Conservation (phyloP, 2,329 filamentous ascomycete species). For the Ceratocystis harringtonii region DNA sequence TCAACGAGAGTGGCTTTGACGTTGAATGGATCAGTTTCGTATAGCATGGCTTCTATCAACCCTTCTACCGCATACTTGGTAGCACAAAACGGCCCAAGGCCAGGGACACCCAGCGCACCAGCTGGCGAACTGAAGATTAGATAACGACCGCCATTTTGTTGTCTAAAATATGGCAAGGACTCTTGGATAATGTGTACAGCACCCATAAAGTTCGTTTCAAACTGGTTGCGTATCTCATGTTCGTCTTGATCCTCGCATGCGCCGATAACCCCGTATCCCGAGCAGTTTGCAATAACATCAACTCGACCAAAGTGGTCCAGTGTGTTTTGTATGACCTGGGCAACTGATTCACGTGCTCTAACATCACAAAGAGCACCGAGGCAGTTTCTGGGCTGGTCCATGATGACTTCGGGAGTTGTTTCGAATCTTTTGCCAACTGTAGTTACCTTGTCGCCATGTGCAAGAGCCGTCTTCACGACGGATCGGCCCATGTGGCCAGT, state of each 20-base stretch:
- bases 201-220: conserved; percentile 95
- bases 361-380: conserved; percentile 82
- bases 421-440: conserved; percentile 76
- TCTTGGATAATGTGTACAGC: conserved; percentile 85
- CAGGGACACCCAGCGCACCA: conserved; percentile 84
- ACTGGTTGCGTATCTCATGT: conserved; percentile 85
- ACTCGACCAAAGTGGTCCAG: conserved; percentile 64
- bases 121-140: conserved; percentile 89
- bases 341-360: conserved; percentile 63
- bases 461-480: conserved; percentile 66
- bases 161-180: conserved; percentile 73
- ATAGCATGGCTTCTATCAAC: conserved; percentile 88
- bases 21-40: conserved; percentile 82
- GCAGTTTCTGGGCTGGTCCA: conserved; percentile 55
- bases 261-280: conserved; percentile 88
- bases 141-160: conserved; percentile 62
- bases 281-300: conserved; percentile 85
- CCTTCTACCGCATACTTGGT: conserved; percentile 96
- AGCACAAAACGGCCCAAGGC: conserved; percentile 84
- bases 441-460: conserved; percentile 67
- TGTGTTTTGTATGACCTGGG: conserved; percentile 52
- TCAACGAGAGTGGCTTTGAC: conserved; percentile 90
- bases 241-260: conserved; percentile 95
- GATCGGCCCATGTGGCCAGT: conserved; percentile 95
- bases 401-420: conserved; percentile 57